Evolutionary conservation across 805 yeast genomes (phyloP), one percentile per base, ranked within the genome.

Genomic region (Candida nonsorbophila): DNA sequence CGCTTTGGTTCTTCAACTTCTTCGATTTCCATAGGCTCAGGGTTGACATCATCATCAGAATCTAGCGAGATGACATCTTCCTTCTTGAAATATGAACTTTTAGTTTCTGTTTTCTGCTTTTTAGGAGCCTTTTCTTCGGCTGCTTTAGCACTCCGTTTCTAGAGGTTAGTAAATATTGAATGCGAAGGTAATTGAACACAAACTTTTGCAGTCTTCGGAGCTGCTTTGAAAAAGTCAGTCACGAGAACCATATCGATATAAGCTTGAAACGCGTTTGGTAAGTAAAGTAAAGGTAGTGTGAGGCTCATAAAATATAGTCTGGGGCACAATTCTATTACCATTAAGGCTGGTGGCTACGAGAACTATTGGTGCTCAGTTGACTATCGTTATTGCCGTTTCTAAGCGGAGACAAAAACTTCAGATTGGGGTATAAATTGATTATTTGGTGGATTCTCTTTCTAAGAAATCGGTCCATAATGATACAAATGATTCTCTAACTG

Each of bases 381-480:
- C n/a, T n/a, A n/a, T n/a, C n/a, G n/a, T n/a, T n/a, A n/a, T n/a
- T n/a, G n/a, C n/a, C n/a, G n/a, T n/a, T n/a, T n/a, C n/a, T n/a
- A n/a, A n/a, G n/a, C n/a, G n/a, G n/a, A n/a, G n/a, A n/a, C n/a
- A n/a, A n/a, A n/a, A n/a, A n/a, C n/a, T n/a, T n/a, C n/a, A n/a
- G n/a, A n/a, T n/a, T n/a, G n/a, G n/a, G n/a, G n/a, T n/a, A n/a
- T n/a, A n/a, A n/a, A n/a, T n/a, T n/a, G n/a, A n/a, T n/a, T n/a
- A n/a, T n/a, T n/a, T n/a, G n/a, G n/a, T n/a, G 1, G 84, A 74
- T 52, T 83, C 90, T 43, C 77, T 79, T 44, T 83, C 90, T 39
- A 83, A 58, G 40, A 73, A 83, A 28, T 82, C 90, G 1, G 90
- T 82, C 92, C 92, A 83, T 28, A 81, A 51, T 1, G 83, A 72